Evolutionary conservation across 192 early-diverging fungal genomes (phyloP).

Genomic region (Jimgerdemannia flammicorona): DNA sequence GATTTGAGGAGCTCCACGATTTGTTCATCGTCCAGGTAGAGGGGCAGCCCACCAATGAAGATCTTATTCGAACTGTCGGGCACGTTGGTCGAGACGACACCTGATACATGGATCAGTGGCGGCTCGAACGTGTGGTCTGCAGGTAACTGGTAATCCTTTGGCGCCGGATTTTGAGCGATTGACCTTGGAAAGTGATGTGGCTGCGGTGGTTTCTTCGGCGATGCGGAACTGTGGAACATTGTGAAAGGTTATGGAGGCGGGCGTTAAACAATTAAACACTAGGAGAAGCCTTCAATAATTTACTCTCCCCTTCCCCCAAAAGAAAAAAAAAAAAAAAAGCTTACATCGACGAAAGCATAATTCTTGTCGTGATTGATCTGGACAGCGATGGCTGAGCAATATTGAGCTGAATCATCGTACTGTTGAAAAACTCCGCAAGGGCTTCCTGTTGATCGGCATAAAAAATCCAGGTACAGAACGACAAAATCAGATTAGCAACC

Average conservation of each 20-base stretch:
- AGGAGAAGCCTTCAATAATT: too few relatives aligned
- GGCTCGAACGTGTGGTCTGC: conserved; percentile 43
- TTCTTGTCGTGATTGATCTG: conserved; percentile 92
- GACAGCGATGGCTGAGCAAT: conserved; percentile 68
- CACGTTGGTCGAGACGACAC: conserved; percentile 85
- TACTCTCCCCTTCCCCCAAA: background rate
- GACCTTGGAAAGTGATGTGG: conserved; percentile 75
- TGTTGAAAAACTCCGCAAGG: conserved; percentile 86
- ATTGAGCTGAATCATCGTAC: conserved; percentile 74
- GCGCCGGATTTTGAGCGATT: conserved; percentile 84
- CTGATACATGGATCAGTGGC: conserved; percentile 63
- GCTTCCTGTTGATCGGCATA: conserved; percentile 36
- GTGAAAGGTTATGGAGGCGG: background rate
- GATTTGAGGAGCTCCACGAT: conserved; percentile 89
- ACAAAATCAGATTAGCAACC: too few relatives aligned
- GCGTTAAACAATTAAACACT: background rate
- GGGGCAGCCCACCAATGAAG: conserved; percentile 90
- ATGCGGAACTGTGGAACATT: conserved; percentile 66
- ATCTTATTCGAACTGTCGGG: conserved; percentile 91
- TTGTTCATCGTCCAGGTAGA: conserved; percentile 87
- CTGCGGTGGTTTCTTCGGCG: conserved; percentile 84
- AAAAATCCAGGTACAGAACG: background rate
- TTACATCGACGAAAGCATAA: conserved; percentile 96
- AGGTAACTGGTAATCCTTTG: conserved; percentile 85
- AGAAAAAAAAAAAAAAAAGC: conserved; percentile 5